Base-by-base conservation (phyloP, 225 moss, liverwort and hornwort genomes). In the Neckera pumila region DNA sequence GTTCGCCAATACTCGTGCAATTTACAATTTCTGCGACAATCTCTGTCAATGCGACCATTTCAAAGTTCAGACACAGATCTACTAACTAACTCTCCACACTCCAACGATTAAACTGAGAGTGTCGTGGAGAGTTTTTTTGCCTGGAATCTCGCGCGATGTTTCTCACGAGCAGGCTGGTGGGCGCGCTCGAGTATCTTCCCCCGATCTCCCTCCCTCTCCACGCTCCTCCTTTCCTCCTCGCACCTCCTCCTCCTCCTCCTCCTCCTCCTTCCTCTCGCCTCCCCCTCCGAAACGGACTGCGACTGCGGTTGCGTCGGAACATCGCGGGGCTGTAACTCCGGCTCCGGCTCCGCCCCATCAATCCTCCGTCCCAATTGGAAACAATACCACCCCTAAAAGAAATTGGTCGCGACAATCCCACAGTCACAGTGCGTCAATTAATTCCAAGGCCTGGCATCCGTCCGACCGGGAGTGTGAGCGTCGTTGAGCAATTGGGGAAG, bases 91-190 rank as follows among this genome's bases (percentile, higher is more conserved):
- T 34, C 17, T 26, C 76, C 40, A 76, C 30, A 27, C 47, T 66
- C 30, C 9, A 14, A 22, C 7, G 9, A n/a, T 63, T 11, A 49
- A 23, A 38, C n/a, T n/a, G 6, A n/a, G 59, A 58, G 18, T 16
- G 53, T 38, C 26, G 57, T 65, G 53, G 38, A 42, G 64, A 58
- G 38, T 64, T n/a, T 57, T 57, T 80, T 59, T 92, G 90, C 96
- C 95, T 95, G 92, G 97, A 98, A 89, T 97, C 96, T 86, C 98
- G 94, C 34, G 98, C 94, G 53, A 98, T 97, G 90, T 98, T 98
- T 84, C 97, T 95, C 77, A 98, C 98, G 67, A 98, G 91, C 42
- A 98, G 95, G 76, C 98, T 98, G 42, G 98, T 97, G 5, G 98
- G 98, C 51, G 96, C 58, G 77, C 93, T 98, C 25, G 95, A 89